Evolutionary conservation across 768 basidiomycete genomes (phyloP).

Genomic region (Harrya chromipes): DNA sequence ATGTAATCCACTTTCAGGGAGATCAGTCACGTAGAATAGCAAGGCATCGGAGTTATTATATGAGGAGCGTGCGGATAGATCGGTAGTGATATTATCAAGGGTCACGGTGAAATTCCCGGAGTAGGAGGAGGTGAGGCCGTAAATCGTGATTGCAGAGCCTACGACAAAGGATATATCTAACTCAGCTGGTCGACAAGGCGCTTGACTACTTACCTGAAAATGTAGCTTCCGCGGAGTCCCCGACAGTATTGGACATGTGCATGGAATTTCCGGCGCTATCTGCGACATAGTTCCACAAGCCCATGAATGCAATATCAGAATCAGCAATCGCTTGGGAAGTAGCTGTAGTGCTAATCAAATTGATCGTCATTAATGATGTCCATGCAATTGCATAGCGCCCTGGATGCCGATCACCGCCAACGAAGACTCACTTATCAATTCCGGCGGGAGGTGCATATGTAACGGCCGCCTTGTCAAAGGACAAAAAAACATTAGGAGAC

Average conservation of each 20-base stretch:
- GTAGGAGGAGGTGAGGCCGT: constrained; percentile 55
- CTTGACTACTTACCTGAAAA: constrained; percentile 46
- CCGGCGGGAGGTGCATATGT: constrained; percentile 35
- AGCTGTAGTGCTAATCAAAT: constrained; percentile 33
- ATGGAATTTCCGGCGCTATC: constrained; percentile 27
- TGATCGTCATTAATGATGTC: constrained; percentile 21
- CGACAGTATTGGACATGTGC: constrained; percentile 37
- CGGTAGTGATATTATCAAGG: constrained; percentile 49
- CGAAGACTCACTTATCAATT: constrained; percentile 33
- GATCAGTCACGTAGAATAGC: constrained; percentile 60
- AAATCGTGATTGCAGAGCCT: constrained; percentile 63
- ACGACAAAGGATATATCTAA: constrained; percentile 1
- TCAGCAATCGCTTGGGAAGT: constrained; percentile 41
- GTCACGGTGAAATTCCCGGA: constrained; percentile 59
- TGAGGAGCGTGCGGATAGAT: constrained; percentile 49
- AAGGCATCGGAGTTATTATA: constrained; percentile 50
- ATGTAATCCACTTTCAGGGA: constrained; percentile 51
- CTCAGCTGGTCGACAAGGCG: background rate
- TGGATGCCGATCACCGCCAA: constrained; percentile 6
- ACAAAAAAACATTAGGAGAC: constrained; percentile 39
- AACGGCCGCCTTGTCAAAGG: constrained; percentile 58
- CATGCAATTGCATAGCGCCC: background rate
- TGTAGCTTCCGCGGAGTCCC: constrained; percentile 41
- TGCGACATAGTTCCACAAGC: constrained; percentile 51
- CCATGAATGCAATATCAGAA: constrained; percentile 46